phyloP scores from a whole-genome alignment of 768 basidiomycete species.

The Mycena chlorophos region DNA sequence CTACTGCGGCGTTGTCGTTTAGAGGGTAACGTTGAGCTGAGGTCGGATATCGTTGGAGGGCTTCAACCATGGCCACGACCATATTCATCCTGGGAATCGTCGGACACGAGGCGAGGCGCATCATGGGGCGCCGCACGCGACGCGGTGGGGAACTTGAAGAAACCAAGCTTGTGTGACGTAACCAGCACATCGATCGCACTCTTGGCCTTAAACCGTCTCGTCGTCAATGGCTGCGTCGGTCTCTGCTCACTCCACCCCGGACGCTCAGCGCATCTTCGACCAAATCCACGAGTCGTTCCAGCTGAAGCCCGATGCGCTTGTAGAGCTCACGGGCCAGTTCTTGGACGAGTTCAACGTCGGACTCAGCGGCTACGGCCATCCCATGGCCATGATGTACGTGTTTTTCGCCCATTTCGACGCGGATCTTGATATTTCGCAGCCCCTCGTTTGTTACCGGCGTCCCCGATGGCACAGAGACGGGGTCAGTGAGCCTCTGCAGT shows the following conservation, averaged over 20 bases:
- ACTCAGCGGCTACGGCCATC: slow-evolving; percentile 66
- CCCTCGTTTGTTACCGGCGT: slow-evolving; percentile 96
- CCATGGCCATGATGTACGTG: slow-evolving; percentile 93
- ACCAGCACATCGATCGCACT: not conserved
- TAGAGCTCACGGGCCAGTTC: slow-evolving; percentile 75
- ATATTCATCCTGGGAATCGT: too few relatives aligned
- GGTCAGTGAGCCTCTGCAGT: slow-evolving; percentile 49
- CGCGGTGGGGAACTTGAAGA: too few relatives aligned
- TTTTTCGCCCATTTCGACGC: not conserved
- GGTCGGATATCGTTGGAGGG: too few relatives aligned
- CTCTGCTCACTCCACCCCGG: slow-evolving; percentile 41
- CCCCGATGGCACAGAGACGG: slow-evolving; percentile 90
- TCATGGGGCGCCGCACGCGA: too few relatives aligned
- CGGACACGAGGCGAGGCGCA: too few relatives aligned
- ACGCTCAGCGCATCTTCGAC: slow-evolving; percentile 54
- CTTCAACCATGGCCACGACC: too few relatives aligned
- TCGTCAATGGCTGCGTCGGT: slow-evolving; percentile 44
- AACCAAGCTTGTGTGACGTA: too few relatives aligned
- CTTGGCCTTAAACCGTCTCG: not conserved
- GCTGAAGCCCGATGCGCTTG: slow-evolving; percentile 59
- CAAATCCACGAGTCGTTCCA: slow-evolving; percentile 74
- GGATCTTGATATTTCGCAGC: slow-evolving; percentile 38
- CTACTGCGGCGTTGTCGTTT: too few relatives aligned
- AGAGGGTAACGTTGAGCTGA: too few relatives aligned
- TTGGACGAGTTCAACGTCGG: slow-evolving; percentile 78